Evolutionary conservation across 805 yeast species (phyloP).

Genomic region (Pichia heedii): DNA sequence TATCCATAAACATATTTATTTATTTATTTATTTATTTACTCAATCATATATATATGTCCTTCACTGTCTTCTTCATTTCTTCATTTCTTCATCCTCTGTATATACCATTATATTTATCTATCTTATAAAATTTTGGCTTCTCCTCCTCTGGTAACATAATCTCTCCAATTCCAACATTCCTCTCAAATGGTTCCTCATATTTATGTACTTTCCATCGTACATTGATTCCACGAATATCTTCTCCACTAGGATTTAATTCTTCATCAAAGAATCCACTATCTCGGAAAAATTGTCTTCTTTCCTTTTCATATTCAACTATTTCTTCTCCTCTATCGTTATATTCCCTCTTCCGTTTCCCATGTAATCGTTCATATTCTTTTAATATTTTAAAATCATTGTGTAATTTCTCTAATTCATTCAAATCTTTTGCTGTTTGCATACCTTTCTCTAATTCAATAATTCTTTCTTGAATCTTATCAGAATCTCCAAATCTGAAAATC

Average conservation of each 20-base stretch:
- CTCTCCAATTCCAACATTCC: background rate
- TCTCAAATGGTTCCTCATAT: background rate
- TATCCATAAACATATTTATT: constrained; percentile 9
- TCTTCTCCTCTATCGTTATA: background rate
- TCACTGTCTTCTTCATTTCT: no score
- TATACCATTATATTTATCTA: background rate
- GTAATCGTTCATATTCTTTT: background rate
- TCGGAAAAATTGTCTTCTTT: constrained; percentile 5
- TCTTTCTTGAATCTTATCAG: background rate
- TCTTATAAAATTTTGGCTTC: background rate
- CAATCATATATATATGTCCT: background rate
- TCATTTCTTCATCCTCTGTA: no score
- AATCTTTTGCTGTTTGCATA: background rate
- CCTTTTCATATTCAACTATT: background rate
- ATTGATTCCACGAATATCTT: background rate
- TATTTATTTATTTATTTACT: background rate
- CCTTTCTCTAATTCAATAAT: background rate
- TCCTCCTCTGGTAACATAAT: background rate
- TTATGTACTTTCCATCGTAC: background rate
- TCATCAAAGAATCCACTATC: background rate
- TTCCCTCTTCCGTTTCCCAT: background rate
- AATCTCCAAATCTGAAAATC: background rate
- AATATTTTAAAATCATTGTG: background rate
- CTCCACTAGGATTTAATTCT: background rate
- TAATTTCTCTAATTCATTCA: background rate